These are phyloP conservation scores for Thinopyrum elongatum DNA, from an alignment of 176 grass and related monocot genomes.

Conservation along the genomic window DNA sequence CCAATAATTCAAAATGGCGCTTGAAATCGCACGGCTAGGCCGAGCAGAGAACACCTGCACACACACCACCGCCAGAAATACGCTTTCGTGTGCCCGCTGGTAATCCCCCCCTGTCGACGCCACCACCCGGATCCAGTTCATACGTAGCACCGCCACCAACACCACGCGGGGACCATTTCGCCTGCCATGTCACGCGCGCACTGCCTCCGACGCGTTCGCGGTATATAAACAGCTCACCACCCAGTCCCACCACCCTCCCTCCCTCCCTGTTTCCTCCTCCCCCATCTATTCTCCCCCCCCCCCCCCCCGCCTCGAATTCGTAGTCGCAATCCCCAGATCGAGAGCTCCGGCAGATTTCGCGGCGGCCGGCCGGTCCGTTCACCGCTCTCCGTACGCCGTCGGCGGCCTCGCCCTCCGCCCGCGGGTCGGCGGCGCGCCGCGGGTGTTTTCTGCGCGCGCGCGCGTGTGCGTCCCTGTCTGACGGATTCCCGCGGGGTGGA, in stretches of 20 bases:
- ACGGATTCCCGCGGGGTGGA: slow-evolving; percentile 27
- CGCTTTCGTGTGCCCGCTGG: background rate
- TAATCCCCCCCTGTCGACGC: background rate
- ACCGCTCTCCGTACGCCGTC: background rate
- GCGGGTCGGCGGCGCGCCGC: background rate
- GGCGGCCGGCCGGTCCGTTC: background rate
- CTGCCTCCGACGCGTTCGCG: background rate
- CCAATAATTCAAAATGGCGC: background rate
- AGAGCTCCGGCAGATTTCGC: slow-evolving; percentile 1
- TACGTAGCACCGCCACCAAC: background rate
- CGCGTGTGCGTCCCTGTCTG: background rate
- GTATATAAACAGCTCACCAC: slow-evolving; percentile 11
- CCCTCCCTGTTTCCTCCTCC: slow-evolving; percentile 1
- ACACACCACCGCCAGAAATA: background rate
- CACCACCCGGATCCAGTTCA: background rate
- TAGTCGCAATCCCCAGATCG: background rate
- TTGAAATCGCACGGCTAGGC: slow-evolving; percentile 2
- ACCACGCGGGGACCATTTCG: background rate
- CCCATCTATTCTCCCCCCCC: background rate
- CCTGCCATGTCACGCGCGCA: slow-evolving; percentile 29
- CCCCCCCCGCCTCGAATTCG: slow-evolving; percentile 14
- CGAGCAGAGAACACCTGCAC: background rate
- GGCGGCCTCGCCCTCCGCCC: background rate
- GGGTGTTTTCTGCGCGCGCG: background rate
- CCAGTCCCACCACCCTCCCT: background rate